Evolutionary conservation across 106 monocot species (phyloP).

Genomic region (Platanthera guangdongensis): DNA sequence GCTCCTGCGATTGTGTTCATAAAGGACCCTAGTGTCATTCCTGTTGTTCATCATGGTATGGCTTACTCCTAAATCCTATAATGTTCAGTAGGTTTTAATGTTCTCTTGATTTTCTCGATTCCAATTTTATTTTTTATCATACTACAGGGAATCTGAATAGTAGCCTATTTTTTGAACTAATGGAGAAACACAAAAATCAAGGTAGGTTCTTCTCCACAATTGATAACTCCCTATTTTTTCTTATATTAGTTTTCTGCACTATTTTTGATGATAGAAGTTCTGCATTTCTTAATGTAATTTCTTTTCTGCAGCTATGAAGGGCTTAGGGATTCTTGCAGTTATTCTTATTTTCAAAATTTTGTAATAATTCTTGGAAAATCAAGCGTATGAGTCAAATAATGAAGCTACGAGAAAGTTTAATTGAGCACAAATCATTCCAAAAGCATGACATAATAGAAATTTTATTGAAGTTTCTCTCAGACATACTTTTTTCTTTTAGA

Average conservation of each 20-base stretch:
- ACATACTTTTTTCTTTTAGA: too few relatives aligned
- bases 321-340: too few relatives aligned
- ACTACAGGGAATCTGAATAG: slow-evolving; percentile 56
- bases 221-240: neutral
- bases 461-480: too few relatives aligned
- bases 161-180: slow-evolving; percentile 40
- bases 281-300: neutral
- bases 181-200: slow-evolving; percentile 79
- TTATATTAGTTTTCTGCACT: neutral
- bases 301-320: neutral
- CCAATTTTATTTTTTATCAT: slow-evolving; percentile 7
- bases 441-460: too few relatives aligned
- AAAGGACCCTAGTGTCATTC: slow-evolving; percentile 61
- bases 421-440: too few relatives aligned
- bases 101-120: neutral
- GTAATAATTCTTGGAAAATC: too few relatives aligned
- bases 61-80: neutral
- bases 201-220: slow-evolving; percentile 23
- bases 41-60: slow-evolving; percentile 81
- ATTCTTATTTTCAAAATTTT: too few relatives aligned
- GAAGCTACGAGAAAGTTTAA: too few relatives aligned
- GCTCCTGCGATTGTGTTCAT: slow-evolving; percentile 79
- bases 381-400: too few relatives aligned
- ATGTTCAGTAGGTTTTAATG: neutral
- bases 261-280: neutral